phyloP scores from a whole-genome alignment of 371 early-diverging fungal species.

The Zychaea mexicana region DNA sequence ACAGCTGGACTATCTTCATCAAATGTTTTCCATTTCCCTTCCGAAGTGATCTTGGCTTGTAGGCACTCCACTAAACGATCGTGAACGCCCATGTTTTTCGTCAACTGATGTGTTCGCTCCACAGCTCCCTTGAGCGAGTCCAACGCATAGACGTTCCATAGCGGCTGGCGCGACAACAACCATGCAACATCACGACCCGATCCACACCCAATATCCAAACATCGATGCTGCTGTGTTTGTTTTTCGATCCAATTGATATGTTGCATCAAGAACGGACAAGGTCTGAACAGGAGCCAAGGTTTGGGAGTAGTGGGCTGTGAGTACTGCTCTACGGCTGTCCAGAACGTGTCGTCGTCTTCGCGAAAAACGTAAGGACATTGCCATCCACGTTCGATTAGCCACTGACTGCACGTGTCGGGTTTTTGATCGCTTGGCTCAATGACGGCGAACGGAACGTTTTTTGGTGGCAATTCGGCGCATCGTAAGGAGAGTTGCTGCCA shows the following conservation, averaged over 20 bases:
- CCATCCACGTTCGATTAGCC: conserved; percentile 42
- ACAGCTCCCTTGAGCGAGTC: conserved; percentile 39
- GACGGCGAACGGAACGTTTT: conserved; percentile 41
- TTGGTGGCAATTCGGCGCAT: conserved; percentile 46
- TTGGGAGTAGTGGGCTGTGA: neutral
- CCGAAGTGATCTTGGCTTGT: conserved; percentile 32
- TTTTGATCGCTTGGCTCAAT: conserved; percentile 25
- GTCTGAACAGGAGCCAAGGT: conserved; percentile 33
- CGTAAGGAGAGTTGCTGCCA: conserved; percentile 24
- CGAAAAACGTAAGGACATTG: conserved; percentile 35
- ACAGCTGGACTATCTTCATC: conserved; percentile 6
- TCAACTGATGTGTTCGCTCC: conserved; percentile 29
- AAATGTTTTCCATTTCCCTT: conserved; percentile 33
- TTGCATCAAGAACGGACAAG: conserved; percentile 32
- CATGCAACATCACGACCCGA: conserved; percentile 48
- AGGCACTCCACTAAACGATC: conserved; percentile 5
- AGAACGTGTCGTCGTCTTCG: conserved; percentile 22
- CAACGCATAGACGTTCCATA: conserved; percentile 38
- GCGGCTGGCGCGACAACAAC: conserved; percentile 24
- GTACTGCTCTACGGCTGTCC: conserved; percentile 3
- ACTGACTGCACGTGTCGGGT: conserved; percentile 13
- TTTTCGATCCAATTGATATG: conserved; percentile 29
- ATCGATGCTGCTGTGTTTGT: conserved; percentile 4
- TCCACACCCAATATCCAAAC: conserved; percentile 53
- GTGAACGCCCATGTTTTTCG: conserved; percentile 19